Conservation (phyloP, 2,329 filamentous ascomycete genomes). For the Pezicula rhizophila region DNA sequence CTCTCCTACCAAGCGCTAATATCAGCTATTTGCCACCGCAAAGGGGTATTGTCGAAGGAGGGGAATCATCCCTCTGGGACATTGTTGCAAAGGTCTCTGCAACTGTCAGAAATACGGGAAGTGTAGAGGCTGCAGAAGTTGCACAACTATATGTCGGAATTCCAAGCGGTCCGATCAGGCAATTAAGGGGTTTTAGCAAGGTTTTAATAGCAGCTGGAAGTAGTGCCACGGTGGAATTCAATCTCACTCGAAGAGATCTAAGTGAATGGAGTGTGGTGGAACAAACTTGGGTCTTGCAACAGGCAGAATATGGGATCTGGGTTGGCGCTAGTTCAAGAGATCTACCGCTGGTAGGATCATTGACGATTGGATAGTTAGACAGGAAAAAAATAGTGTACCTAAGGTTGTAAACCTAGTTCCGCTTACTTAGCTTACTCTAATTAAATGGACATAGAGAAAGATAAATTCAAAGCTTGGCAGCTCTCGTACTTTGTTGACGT, state of each 20-base stretch:
- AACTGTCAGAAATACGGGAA: slow-evolving; percentile 42
- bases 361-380: no score
- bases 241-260: slow-evolving; percentile 53
- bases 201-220: slow-evolving; percentile 41
- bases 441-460: no score
- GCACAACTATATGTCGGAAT: slow-evolving; percentile 21
- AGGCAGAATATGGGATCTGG: no score
- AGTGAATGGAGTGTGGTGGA: slow-evolving; percentile 55
- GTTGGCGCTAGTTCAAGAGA: no score
- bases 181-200: slow-evolving; percentile 60
- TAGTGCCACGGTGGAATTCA: slow-evolving; percentile 39
- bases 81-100: slow-evolving; percentile 40
- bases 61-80: slow-evolving; percentile 51
- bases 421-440: no score
- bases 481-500: no score
- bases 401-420: no score
- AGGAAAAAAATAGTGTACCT: no score
- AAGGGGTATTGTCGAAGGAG: slow-evolving; percentile 48
- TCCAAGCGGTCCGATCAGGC: slow-evolving; percentile 40
- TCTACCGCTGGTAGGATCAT: no score
- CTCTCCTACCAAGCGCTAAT: slow-evolving; percentile 19
- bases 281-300: no score
- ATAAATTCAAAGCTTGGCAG: no score
- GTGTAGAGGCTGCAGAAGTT: slow-evolving; percentile 21
- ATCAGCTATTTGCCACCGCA: slow-evolving; percentile 47